phyloP scores from a whole-genome alignment of 306 rosid species.

The Dryas alaskensis region DNA sequence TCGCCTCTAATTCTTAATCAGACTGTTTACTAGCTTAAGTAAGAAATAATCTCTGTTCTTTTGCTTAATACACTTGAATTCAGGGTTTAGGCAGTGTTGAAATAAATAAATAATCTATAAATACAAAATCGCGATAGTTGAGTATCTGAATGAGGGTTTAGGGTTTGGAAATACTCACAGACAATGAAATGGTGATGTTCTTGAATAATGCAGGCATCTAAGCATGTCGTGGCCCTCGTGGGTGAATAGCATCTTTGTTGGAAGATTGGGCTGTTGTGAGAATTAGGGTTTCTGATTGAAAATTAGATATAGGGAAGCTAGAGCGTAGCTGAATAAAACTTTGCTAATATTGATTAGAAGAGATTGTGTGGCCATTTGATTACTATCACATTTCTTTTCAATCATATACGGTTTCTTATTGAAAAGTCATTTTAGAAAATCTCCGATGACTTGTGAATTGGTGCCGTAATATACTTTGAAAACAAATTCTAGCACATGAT shows the following conservation, averaged over 20 bases:
- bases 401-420: neutral
- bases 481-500: neutral
- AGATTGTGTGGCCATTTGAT: neutral
- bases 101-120: neutral
- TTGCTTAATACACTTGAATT: slow-evolving; percentile 11
- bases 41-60: neutral
- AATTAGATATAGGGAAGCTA: neutral
- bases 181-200: neutral
- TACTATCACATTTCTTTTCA: no score
- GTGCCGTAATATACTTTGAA: neutral
- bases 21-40: neutral
- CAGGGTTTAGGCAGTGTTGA: slow-evolving; percentile 23
- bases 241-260: neutral
- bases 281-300: slow-evolving; percentile 15
- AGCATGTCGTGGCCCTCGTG: neutral
- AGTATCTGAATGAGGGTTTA: neutral
- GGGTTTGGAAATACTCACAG: neutral
- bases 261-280: neutral
- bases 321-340: neutral
- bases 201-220: neutral
- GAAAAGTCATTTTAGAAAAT: neutral
- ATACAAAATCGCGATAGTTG: neutral
- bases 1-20: neutral
- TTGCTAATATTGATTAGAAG: neutral
- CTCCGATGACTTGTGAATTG: neutral